Conservation (phyloP, 768 basidiomycete genomes). For the Boletus rex-veris region DNA sequence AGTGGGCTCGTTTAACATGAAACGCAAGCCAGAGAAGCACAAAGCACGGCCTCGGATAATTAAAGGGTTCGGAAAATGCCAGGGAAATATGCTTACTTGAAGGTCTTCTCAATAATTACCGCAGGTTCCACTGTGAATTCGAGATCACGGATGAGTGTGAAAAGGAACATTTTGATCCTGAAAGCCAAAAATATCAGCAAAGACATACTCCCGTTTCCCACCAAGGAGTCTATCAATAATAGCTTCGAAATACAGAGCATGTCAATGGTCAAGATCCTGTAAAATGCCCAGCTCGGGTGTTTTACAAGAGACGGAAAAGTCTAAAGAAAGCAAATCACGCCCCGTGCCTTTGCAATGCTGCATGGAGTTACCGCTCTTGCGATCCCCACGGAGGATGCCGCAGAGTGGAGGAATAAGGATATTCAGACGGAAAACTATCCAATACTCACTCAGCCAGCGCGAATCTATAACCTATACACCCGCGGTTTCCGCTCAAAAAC, state of each 20-base stretch:
- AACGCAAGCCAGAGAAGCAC: constrained; percentile 16
- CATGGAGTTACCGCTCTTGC: constrained; percentile 7
- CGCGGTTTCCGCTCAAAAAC: constrained; percentile 56
- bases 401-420: constrained; percentile 9
- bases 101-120: constrained; percentile 58
- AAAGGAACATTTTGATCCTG: constrained; percentile 64
- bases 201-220: neutral
- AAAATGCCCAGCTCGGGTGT: neutral
- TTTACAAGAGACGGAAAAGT: constrained; percentile 10
- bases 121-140: constrained; percentile 50
- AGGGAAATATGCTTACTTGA: constrained; percentile 46
- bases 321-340: constrained; percentile 23
- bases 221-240: constrained; percentile 1
- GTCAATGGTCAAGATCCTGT: neutral
- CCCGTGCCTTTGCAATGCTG: constrained; percentile 5
- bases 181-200: constrained; percentile 22
- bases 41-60: constrained; percentile 18
- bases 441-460: constrained; percentile 54
- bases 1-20: constrained; percentile 15
- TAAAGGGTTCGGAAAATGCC: constrained; percentile 18
- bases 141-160: constrained; percentile 53
- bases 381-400: constrained; percentile 7
- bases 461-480: constrained; percentile 62
- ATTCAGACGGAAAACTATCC: neutral
- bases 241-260: neutral